Base-by-base conservation (phyloP, 2,329 filamentous ascomycete genomes). In the Nemania sp. region DNA sequence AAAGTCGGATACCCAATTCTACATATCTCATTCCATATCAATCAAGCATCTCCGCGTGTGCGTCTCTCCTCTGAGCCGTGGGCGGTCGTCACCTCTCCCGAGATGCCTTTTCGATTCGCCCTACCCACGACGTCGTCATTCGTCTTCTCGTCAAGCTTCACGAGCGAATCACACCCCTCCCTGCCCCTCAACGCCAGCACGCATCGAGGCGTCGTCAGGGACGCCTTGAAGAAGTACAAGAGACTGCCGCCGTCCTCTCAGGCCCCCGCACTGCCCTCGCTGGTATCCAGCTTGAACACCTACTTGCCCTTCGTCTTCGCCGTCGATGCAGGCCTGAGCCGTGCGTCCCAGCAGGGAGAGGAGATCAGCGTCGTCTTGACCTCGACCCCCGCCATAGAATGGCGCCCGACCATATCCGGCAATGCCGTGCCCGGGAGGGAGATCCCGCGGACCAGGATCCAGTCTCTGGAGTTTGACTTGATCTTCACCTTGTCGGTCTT, bases 61-160 rank as follows among this genome's bases (percentile, higher is more conserved):
- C 25, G 3, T 29, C 3, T 4, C 25, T 29, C 25, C n/a, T n/a
- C n/a, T n/a, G n/a, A n/a, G n/a, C n/a, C n/a, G n/a, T n/a, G n/a
- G n/a, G n/a, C n/a, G n/a, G n/a, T n/a, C 25, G 25, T 29, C 25
- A 7, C 7, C 25, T 29, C 25, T 29, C 11, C 9, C 58, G 64
- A 62, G 1, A 98, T 98, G 95, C 93, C 94, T 34, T 98, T 91
- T 73, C 90, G 90, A 12, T 97, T 97, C 72, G 79, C 85, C 11
- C 86, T 98, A 34, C 93, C 95, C 1, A 98, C 94, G 0, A 97
- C 94, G 5, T 96, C 92, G 35, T 86, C 89, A 55, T 89, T 96
- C 72, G 88, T 90, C 54, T 94, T 97, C 73, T 89, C 90, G 20
- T 82, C 88, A 39, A 90, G 82, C 75, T 89, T 96, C 76, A 84